A percentile compares a stretch with the other conserved stretches of the same genome.
Conservation (phyloP, 2,329 filamentous ascomycete genomes). For the Aaosphaeria pasadenensis region DNA sequence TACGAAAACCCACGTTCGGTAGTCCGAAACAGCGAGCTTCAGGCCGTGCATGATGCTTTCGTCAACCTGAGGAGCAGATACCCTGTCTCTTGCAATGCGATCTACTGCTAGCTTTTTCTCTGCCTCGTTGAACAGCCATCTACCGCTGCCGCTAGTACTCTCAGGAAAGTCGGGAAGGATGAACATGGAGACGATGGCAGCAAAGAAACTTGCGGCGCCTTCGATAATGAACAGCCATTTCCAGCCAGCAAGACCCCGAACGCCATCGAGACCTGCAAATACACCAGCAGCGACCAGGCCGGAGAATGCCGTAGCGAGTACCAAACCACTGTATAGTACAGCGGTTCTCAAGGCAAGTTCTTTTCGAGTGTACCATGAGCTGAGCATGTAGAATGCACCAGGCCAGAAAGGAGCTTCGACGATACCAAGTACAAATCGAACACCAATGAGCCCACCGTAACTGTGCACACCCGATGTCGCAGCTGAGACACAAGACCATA, state of each 20-base stretch:
- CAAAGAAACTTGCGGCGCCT: conserved; percentile 1
- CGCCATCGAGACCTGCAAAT: conserved; percentile 33
- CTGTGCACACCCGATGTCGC: conserved; percentile 3
- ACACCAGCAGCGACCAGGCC: conserved; percentile 52
- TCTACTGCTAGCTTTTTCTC: conserved; percentile 4
- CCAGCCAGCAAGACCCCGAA: background rate
- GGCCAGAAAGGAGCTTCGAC: conserved; percentile 10
- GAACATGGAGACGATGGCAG: conserved; percentile 1
- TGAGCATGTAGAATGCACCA: background rate
- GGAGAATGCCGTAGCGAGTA: conserved; percentile 47
- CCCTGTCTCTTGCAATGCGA: conserved; percentile 1
- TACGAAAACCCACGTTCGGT: conserved; percentile 4
- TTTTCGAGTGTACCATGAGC: conserved; percentile 51
- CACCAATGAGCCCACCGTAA: conserved; percentile 4
- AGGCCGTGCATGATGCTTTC: conserved; percentile 4
- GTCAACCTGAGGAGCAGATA: conserved; percentile 3
- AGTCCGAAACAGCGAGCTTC: conserved; percentile 6
- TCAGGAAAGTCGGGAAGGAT: conserved; percentile 7
- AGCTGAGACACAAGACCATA: conserved; percentile 6
- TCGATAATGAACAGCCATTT: conserved; percentile 1
- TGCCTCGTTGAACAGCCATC: conserved; percentile 6
- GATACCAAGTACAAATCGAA: conserved; percentile 10
- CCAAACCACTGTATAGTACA: conserved; percentile 46
- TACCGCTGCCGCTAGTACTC: background rate
- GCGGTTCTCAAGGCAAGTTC: conserved; percentile 58